Conservation (phyloP, 768 basidiomycete species). For the Porphyrellus cyaneotinctus region DNA sequence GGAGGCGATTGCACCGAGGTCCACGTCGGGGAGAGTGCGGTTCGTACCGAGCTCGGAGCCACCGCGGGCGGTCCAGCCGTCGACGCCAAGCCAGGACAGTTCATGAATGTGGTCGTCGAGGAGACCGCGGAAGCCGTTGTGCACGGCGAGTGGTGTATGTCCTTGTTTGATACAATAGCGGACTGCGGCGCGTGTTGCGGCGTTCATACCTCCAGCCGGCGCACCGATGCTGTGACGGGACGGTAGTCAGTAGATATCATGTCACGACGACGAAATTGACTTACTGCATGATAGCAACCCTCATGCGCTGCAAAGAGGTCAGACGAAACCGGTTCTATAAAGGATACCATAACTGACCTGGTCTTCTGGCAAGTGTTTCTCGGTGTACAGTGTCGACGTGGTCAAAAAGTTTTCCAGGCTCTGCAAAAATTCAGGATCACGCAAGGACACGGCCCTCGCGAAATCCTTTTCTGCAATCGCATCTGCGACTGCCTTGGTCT, state of each 20-base stretch:
- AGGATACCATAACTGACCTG: constrained; percentile 33
- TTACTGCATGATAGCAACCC: constrained; percentile 81
- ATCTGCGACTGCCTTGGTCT: constrained; percentile 84
- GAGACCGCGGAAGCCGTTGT: constrained; percentile 95
- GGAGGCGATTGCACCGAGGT: constrained; percentile 84
- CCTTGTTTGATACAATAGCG: constrained; percentile 92
- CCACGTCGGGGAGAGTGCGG: constrained; percentile 77
- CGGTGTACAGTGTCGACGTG: constrained; percentile 59
- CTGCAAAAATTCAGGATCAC: constrained; percentile 91
- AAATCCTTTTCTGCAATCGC: constrained; percentile 86
- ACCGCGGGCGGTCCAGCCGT: constrained; percentile 93
- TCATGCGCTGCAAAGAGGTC: constrained; percentile 53
- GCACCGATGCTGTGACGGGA: constrained; percentile 71
- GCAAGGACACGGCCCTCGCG: constrained; percentile 76
- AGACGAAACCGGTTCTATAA: neutral
- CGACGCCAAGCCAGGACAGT: constrained; percentile 94
- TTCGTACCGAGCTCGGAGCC: constrained; percentile 98
- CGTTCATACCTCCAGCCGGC: constrained; percentile 98
- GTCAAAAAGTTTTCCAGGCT: constrained; percentile 80
- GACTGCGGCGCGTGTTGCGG: constrained; percentile 73
- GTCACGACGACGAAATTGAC: constrained; percentile 17
- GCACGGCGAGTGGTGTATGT: constrained; percentile 86
- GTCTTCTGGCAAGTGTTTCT: constrained; percentile 46
- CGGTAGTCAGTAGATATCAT: neutral
- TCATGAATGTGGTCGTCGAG: constrained; percentile 84